Conservation (phyloP, 331 rosid species). For the Prunus yedoensis region DNA sequence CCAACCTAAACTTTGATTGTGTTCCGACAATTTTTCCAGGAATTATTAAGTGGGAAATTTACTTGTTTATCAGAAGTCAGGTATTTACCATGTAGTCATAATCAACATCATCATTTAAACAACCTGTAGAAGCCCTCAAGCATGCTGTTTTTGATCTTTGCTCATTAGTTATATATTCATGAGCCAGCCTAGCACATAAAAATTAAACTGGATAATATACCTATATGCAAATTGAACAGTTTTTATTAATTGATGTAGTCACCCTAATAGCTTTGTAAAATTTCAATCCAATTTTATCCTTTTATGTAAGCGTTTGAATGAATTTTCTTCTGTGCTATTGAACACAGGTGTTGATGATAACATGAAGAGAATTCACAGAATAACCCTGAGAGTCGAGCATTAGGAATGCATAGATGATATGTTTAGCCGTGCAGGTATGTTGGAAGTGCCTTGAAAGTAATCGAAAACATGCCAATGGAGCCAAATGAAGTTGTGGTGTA, state of each 20-base stretch:
- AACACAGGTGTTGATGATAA: slow-evolving; percentile 6
- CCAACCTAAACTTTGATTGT: background rate
- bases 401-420: slow-evolving; percentile 79
- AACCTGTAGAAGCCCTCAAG: too few species aligned
- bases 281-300: too few species aligned
- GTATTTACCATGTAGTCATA: too few species aligned
- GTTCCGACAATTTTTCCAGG: background rate
- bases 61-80: background rate
- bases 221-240: too few species aligned
- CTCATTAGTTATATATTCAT: too few species aligned
- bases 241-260: too few species aligned
- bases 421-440: slow-evolving; percentile 71
- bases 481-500: slow-evolving; percentile 82
- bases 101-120: background rate
- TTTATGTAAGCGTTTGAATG: too few species aligned
- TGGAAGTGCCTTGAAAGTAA: slow-evolving; percentile 59
- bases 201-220: too few species aligned
- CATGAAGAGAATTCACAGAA: slow-evolving; percentile 48
- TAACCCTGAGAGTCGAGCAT: slow-evolving; percentile 65
- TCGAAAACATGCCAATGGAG: slow-evolving; percentile 66
- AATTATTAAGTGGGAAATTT: background rate
- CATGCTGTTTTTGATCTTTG: too few species aligned
- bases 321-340: too few species aligned
- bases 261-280: too few species aligned
- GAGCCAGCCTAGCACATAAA: too few species aligned